Conservation (phyloP, 2,329 filamentous ascomycete genomes). For the Xenoacremonium recifei region DNA sequence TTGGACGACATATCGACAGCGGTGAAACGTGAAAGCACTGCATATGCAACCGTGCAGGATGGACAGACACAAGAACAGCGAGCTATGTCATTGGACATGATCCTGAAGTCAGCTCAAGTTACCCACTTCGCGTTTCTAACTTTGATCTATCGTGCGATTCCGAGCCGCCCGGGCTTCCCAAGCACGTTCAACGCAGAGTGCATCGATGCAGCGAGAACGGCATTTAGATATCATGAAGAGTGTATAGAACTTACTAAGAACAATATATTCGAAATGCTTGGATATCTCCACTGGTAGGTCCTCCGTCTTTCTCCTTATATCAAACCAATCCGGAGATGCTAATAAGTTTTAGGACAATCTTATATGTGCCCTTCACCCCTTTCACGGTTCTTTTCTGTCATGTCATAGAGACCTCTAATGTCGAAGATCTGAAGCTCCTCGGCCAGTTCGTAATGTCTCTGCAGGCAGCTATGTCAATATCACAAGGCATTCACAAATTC, state of each 20-base stretch:
- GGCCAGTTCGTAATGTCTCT: not conserved
- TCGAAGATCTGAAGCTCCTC: conserved; percentile 2
- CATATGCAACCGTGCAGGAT: not conserved
- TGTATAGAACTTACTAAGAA: conserved; percentile 3
- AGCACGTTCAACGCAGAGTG: conserved; percentile 4
- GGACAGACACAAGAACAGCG: not conserved
- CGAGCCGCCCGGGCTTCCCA: conserved; percentile 1
- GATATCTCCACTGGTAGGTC: conserved; percentile 5
- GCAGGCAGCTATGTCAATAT: conserved; percentile 1
- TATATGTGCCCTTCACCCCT: conserved; percentile 3
- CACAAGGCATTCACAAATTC: conserved; percentile 3
- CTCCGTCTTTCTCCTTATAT: too few species aligned
- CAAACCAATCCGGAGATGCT: not conserved
- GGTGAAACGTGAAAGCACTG: not conserved
- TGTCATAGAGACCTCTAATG: conserved; percentile 5
- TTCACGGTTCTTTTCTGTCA: conserved; percentile 7
- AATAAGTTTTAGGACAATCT: conserved; percentile 2
- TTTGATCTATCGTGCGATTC: conserved; percentile 6
- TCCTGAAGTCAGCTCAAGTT: conserved; percentile 5
- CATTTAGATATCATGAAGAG: conserved; percentile 2
- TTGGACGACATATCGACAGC: conserved; percentile 2
- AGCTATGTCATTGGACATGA: conserved; percentile 3
- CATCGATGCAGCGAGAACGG: conserved; percentile 6
- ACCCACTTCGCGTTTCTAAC: conserved; percentile 2
- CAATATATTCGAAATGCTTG: conserved; percentile 1